Conservation (phyloP, 2,329 filamentous ascomycete genomes). For the Aspergillus ustus region DNA sequence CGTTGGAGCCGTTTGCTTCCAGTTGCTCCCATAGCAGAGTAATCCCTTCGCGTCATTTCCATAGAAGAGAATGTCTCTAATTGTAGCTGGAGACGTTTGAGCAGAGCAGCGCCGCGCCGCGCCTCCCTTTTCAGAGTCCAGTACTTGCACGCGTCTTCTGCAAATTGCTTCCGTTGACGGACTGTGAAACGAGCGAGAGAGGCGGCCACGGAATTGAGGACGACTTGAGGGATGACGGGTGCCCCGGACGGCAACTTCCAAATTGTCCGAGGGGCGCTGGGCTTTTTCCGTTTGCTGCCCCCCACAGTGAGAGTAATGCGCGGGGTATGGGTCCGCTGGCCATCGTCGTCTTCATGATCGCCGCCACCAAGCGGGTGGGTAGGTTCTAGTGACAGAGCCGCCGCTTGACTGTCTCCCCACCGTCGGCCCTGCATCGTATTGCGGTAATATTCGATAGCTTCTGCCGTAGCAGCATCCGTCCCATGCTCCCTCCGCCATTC, state of each 20-base stretch:
- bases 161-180: constrained; percentile 87
- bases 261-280: constrained; percentile 64
- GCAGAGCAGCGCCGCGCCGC: constrained; percentile 82
- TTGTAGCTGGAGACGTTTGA: constrained; percentile 91
- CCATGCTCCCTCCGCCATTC: constrained; percentile 89
- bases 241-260: constrained; percentile 96
- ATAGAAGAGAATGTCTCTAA: constrained; percentile 97
- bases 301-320: constrained; percentile 59
- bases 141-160: constrained; percentile 91
- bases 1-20: constrained; percentile 77
- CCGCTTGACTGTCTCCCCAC: constrained; percentile 89
- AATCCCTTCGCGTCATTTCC: constrained; percentile 94
- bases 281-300: constrained; percentile 63
- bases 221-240: constrained; percentile 86
- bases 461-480: constrained; percentile 76
- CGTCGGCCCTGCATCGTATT: constrained; percentile 84
- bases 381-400: constrained; percentile 79
- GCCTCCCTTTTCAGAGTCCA: constrained; percentile 98
- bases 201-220: constrained; percentile 83
- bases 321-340: constrained; percentile 44
- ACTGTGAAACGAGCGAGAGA: constrained; percentile 83
- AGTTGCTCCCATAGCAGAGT: constrained; percentile 88
- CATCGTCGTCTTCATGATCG: constrained; percentile 53
- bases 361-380: constrained; percentile 64
- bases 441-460: constrained; percentile 88